These are phyloP conservation scores for Gypsophila paniculata DNA, from an alignment of 179 eudicot genomes.

Conservation along the genomic window DNA sequence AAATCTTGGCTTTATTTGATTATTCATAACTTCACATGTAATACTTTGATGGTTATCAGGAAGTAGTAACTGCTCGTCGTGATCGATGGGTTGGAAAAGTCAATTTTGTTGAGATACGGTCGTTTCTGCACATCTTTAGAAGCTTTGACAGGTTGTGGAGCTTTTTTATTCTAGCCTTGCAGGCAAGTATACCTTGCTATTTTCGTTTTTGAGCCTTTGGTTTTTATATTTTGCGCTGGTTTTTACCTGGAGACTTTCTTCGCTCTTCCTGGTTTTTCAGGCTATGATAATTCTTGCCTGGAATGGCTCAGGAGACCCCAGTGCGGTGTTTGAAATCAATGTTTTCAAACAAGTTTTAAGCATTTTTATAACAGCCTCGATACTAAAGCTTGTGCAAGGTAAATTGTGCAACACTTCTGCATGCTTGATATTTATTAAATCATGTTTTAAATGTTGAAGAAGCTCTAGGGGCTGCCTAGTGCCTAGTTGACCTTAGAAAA, in stretches of 20 bases:
- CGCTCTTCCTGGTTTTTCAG: conserved; percentile 29
- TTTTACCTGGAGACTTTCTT: not conserved
- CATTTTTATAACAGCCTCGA: conserved; percentile 91
- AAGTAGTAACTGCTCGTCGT: conserved; percentile 40
- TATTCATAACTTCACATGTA: not conserved
- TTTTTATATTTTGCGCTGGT: not conserved
- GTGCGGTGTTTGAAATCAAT: conserved; percentile 50
- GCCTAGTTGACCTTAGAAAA: conserved; percentile 6
- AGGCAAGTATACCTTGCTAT: conserved; percentile 45
- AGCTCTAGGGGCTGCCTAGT: not conserved
- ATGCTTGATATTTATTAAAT: not conserved
- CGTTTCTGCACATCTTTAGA: conserved; percentile 93
- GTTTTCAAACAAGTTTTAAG: conserved; percentile 86
- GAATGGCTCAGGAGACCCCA: conserved; percentile 79
- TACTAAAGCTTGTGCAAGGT: conserved; percentile 92
- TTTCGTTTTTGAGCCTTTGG: not conserved
- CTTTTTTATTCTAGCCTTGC: conserved; percentile 81
- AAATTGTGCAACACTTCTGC: conserved; percentile 11
- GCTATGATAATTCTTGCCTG: conserved; percentile 99
- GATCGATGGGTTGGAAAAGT: conserved; percentile 95
- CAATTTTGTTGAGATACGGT: conserved; percentile 92
- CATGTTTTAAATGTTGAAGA: not conserved
- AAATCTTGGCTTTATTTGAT: not conserved
- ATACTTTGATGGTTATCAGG: conserved; percentile 40
- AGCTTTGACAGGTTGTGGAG: conserved; percentile 99